A percentile compares a stretch with the other conserved stretches of the same genome.
Conservation (phyloP, 345 rosid species). For the Raphanus sativus region DNA sequence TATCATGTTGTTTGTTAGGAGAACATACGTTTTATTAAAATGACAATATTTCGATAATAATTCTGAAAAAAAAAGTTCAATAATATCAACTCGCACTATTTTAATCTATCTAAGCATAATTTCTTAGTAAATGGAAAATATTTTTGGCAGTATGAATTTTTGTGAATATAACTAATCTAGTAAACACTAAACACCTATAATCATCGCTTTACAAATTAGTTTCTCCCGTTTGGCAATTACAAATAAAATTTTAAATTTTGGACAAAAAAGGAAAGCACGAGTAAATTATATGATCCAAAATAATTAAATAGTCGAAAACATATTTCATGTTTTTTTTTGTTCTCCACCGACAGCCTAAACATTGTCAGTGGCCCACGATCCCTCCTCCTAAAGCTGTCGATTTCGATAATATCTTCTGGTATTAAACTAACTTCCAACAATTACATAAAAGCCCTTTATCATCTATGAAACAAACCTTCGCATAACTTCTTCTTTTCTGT, state of each 20-base stretch:
- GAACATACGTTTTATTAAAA: neutral
- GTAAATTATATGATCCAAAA: neutral
- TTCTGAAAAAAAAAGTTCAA: too few relatives aligned
- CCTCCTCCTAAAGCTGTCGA: slow-evolving; percentile 36
- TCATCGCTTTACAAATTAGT: neutral
- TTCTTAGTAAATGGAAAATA: too few relatives aligned
- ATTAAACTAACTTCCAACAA: slow-evolving; percentile 18
- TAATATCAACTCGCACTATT: neutral
- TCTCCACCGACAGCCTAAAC: slow-evolving; percentile 37
- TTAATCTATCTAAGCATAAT: neutral
- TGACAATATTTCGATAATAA: neutral
- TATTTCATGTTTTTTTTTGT: neutral
- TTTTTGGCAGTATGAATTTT: too few relatives aligned
- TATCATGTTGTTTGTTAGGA: slow-evolving; percentile 1
- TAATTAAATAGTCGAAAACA: neutral
- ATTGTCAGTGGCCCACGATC: slow-evolving; percentile 35
- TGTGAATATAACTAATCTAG: too few relatives aligned
- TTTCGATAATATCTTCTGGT: slow-evolving; percentile 18
- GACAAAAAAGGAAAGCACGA: neutral
- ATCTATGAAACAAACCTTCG: neutral
- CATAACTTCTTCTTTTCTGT: neutral
- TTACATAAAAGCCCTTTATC: slow-evolving; percentile 16
- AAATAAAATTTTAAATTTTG: neutral
- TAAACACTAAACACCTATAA: neutral
- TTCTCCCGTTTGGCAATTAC: too few relatives aligned